Evolutionary conservation across 2,329 filamentous ascomycete species (phyloP), one percentile per base, ranked within the genome.

Genomic region (Zasmidium angulare): DNA sequence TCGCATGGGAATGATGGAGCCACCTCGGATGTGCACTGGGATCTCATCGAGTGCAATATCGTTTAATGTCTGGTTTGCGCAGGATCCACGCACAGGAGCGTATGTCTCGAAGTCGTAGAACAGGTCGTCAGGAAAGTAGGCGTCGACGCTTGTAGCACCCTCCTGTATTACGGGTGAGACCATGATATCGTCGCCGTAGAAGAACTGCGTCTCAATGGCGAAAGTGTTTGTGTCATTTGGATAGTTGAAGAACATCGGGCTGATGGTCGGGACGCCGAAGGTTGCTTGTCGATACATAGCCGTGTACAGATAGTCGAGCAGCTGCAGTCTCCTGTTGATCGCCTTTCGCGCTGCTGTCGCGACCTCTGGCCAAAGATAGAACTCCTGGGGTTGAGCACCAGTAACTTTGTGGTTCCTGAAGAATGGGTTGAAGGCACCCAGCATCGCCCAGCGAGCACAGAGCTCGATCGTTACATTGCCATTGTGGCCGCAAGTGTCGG

Each of bases 231-330:
- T 50, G 63, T 86, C 84, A n/a, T 74, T 62, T 0, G 84, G 89
- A 70, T 91, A 93, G 19, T 84, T 69, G 77, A 86, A 93, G 75
- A 89, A 90, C 53, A 91, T 72, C 0, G 90, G 89, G 65, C 84
- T 85, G 58, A 91, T 76, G 63, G 86, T 78, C 0, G 90, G 88
- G 1, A 80, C 81, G 24, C 89, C 90, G 48, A 82, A 80, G 14
- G 77, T 67, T 19, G 79, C 81, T 70, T 89, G 83, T 57, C 77
- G 75, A 69, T 86, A 78, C 66, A 91, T 79, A 0, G 85, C 84
- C 1, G 89, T 91, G 78, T 93, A 92, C 59, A 90, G 80, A 75
- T 92, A 92, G 68, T 91, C 89, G 7, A 92, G 79, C 20, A 93
- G 79, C 24, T 83, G 81, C 76, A 92, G 92, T 19, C 89, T 83